Evolutionary conservation across 169 alveolate species (phyloP).

Genomic region (Theileria luwenshuni): DNA sequence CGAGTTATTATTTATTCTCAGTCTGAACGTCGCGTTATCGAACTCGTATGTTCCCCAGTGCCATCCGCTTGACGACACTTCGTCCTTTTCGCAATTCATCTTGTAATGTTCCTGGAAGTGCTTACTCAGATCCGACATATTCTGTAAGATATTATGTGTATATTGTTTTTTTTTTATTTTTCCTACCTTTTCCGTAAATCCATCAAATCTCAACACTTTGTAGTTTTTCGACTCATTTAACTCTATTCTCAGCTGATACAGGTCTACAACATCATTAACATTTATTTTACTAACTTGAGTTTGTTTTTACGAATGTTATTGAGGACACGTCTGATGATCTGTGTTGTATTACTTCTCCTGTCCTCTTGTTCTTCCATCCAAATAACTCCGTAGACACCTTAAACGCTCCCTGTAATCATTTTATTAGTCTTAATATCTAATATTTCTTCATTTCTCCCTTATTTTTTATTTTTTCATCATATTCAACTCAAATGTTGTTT

Average conservation of each 20-base stretch:
- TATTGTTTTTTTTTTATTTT: neutral
- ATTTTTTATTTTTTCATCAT: no score
- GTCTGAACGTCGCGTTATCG: slow-evolving; percentile 72
- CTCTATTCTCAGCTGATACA: slow-evolving; percentile 76
- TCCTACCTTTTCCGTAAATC: slow-evolving; percentile 77
- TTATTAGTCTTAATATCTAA: no score
- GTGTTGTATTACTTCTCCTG: slow-evolving; percentile 88
- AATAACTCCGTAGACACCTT: slow-evolving; percentile 87
- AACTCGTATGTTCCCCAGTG: slow-evolving; percentile 88
- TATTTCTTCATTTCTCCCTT: no score
- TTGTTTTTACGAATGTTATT: slow-evolving; percentile 79
- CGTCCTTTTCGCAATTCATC: slow-evolving; percentile 58
- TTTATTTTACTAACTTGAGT: slow-evolving; percentile 61
- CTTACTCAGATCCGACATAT: slow-evolving; percentile 75
- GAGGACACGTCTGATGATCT: slow-evolving; percentile 79
- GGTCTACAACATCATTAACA: slow-evolving; percentile 33
- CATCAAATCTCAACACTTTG: slow-evolving; percentile 70
- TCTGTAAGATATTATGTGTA: slow-evolving; percentile 7
- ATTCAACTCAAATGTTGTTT: no score
- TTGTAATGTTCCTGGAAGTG: slow-evolving; percentile 84
- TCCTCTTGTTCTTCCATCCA: slow-evolving; percentile 89
- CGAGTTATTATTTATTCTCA: slow-evolving; percentile 75
- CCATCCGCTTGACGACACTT: slow-evolving; percentile 84
- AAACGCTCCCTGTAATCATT: slow-evolving; percentile 86
- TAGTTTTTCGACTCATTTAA: slow-evolving; percentile 74